Base-by-base conservation (phyloP, 768 basidiomycete genomes). In the Collybia nuda region DNA sequence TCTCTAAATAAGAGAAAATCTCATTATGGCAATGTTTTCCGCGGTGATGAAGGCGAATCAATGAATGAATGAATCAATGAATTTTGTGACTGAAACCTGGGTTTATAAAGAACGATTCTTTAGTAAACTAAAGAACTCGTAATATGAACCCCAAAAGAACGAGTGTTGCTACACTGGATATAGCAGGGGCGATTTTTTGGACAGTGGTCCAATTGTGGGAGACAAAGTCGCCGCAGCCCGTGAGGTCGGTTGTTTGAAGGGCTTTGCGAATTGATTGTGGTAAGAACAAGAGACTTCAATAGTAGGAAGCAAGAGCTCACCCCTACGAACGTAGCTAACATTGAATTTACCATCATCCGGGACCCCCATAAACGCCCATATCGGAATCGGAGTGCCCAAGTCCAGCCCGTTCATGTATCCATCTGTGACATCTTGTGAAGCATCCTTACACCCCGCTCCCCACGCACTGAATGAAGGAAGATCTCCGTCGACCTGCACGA, bases 181-280 rank as follows among this genome's bases (percentile, higher is more conserved):
- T 44, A 17, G 56, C 24, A 23, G 60, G 53, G 14, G 26, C 50
- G 21, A 53, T 36, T n/a, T 50, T 51, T 41, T 52, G 42, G 15
- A 40, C n/a, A 5, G 38, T 19, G 6, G 43, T 40, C 42, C 48
- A 40, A 2, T 48, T 12, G 11, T 26, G 50, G 5, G 44, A 6
- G 18, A 38, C 24, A 11, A 14, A 11, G 12, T 32, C 12, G 32
- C 7, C 7, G 24, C 24, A 7, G 7, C 4, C 7, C 24, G 24
- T 4, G 24, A 26, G 3, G 24, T 32, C 12, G 32, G n/a, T n/a
- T n/a, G 6, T 32, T 5, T 3, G 14, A 32, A 32, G 7, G 9
- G 12, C 32, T n/a, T 32, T 32, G 9, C 9, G 12, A 11, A 32
- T 11, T 14, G 6, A 14, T 11, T 32, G 3, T 5, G 7, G 24